A percentile compares a stretch with the other conserved stretches of the same genome.
Conservation (phyloP, 306 rosid species). For the Gynostemma pentaphyllum region DNA sequence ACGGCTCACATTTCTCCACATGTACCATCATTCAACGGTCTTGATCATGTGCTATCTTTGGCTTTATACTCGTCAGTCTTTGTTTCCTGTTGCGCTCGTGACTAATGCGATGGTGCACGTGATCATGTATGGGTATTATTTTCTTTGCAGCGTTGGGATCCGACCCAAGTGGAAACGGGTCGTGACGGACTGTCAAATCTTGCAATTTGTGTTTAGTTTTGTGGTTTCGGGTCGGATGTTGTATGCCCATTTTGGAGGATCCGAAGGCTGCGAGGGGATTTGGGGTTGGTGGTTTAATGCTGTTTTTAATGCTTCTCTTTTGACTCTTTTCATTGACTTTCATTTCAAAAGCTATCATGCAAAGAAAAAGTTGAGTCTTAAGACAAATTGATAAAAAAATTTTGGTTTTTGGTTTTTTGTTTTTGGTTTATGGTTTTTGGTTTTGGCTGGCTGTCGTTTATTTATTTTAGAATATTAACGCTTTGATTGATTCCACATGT, state of each 20-base stretch:
- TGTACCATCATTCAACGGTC: conserved; percentile 84
- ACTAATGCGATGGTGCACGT: conserved; percentile 76
- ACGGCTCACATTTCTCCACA: conserved; percentile 84
- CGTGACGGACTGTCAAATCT: conserved; percentile 67
- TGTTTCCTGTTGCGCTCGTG: conserved; percentile 67
- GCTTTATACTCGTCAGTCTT: conserved; percentile 58
- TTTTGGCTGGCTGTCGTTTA: too few relatives aligned
- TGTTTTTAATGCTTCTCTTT: conserved; percentile 56
- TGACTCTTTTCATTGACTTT: conserved; percentile 56
- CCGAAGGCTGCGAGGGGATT: conserved; percentile 63
- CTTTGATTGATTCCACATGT: too few relatives aligned
- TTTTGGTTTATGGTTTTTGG: too few relatives aligned
- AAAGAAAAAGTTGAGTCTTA: conserved; percentile 5
- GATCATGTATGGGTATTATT: conserved; percentile 72
- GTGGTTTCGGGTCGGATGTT: conserved; percentile 53
- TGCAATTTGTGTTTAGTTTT: conserved; percentile 70
- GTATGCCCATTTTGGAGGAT: conserved; percentile 34
- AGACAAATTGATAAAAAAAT: too few relatives aligned
- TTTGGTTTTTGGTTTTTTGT: too few relatives aligned
- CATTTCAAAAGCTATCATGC: conserved; percentile 54
- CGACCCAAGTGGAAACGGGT: conserved; percentile 72
- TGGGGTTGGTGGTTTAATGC: conserved; percentile 79
- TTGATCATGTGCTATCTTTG: conserved; percentile 61
- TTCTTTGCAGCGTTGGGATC: conserved; percentile 37
- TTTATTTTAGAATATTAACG: too few relatives aligned